A percentile compares a stretch with the other conserved stretches of the same genome.
Evolutionary conservation across 2,329 filamentous ascomycete genomes (phyloP).

Genomic region (Lachnellula arida): DNA sequence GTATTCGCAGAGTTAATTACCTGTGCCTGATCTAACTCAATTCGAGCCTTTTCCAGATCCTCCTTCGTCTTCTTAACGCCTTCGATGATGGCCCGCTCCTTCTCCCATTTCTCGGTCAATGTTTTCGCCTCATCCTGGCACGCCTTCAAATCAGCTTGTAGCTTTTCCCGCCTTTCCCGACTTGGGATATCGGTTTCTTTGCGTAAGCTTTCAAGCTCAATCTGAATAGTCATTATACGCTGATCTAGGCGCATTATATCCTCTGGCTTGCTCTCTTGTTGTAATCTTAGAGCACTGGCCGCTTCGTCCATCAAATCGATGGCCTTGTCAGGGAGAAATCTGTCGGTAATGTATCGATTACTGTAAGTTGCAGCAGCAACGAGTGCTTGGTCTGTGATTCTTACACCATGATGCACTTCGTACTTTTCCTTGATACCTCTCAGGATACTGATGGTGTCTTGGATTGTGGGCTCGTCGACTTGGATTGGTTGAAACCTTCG

Average conservation of each 20-base stretch:
- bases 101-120: constrained; percentile 82
- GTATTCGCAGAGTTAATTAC: constrained; percentile 5
- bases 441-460: constrained; percentile 91
- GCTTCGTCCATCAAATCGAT: constrained; percentile 97
- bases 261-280: constrained; percentile 96
- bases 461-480: constrained; percentile 86
- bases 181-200: constrained; percentile 92
- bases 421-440: constrained; percentile 97
- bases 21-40: constrained; percentile 84
- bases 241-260: constrained; percentile 89
- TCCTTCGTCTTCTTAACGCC: constrained; percentile 82
- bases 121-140: constrained; percentile 72
- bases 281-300: constrained; percentile 80
- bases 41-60: constrained; percentile 77
- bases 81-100: constrained; percentile 81
- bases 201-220: constrained; percentile 87
- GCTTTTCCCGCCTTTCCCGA: constrained; percentile 78
- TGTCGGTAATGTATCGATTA: constrained; percentile 94
- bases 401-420: constrained; percentile 92
- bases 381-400: constrained; percentile 86
- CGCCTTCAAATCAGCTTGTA: constrained; percentile 70
- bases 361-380: constrained; percentile 89
- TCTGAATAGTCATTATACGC: constrained; percentile 95
- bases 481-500: constrained; percentile 90
- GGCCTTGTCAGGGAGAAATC: constrained; percentile 93